Conservation (phyloP, 768 basidiomycete species). For the Russula brevipes region DNA sequence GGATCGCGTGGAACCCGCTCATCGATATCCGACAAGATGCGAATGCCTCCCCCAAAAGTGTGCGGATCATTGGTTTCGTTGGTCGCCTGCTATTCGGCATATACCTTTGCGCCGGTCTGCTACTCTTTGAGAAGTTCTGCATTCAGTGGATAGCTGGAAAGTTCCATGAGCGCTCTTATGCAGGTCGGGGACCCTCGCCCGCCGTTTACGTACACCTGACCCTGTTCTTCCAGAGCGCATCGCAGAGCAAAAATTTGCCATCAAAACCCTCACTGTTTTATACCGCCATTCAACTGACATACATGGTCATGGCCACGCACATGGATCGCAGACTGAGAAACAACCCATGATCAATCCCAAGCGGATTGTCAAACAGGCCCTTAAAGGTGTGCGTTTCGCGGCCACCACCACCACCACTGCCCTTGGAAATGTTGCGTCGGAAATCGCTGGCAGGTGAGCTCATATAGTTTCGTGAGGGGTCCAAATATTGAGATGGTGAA, state of each 20-base stretch:
- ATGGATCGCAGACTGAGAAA: conserved; percentile 28
- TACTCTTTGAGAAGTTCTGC: conserved; percentile 77
- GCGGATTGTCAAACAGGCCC: conserved; percentile 60
- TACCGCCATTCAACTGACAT: conserved; percentile 77
- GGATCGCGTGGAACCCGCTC: conserved; percentile 70
- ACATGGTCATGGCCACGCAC: conserved; percentile 50
- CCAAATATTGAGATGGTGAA: neutral
- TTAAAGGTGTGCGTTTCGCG: conserved; percentile 63
- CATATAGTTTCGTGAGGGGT: neutral
- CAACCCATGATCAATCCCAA: conserved; percentile 47
- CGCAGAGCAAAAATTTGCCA: conserved; percentile 73
- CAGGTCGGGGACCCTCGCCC: conserved; percentile 36
- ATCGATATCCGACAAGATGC: conserved; percentile 42
- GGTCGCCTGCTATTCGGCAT: conserved; percentile 69
- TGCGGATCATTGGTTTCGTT: conserved; percentile 48
- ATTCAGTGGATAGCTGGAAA: conserved; percentile 83
- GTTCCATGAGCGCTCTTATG: conserved; percentile 75
- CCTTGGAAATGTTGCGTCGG: conserved; percentile 55
- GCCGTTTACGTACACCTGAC: conserved; percentile 9
- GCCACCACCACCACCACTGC: conserved; percentile 81
- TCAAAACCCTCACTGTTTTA: conserved; percentile 62
- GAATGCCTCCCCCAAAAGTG: conserved; percentile 29
- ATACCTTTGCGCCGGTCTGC: conserved; percentile 60
- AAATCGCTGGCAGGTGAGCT: conserved; percentile 48
- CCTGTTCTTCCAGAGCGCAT: conserved; percentile 58